Evolutionary conservation across 2,329 filamentous ascomycete genomes (phyloP), one percentile per base, ranked within the genome.

Genomic region (Thielaviopsis punctulata): DNA sequence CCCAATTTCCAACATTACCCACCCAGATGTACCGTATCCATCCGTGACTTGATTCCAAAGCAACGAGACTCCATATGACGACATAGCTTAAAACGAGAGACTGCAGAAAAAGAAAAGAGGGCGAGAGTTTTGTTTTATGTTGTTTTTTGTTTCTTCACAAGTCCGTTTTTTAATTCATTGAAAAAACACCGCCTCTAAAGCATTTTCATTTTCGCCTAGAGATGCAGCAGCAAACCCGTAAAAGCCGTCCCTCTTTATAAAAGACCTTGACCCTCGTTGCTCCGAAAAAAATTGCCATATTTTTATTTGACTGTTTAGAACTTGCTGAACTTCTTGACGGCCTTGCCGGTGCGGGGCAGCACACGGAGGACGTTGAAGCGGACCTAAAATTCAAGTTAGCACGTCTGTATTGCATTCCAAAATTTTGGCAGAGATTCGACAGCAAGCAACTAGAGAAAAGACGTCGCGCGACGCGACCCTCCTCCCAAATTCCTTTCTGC

Each of bases 301-400:
- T 55, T 56, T 55, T 55, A 53, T 55, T 55, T 53, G 48, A 55
- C 45, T 65, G 65, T 65, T 82, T 95, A 98, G 80, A 98, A 98
- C 81, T 98, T 98, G 79, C 72, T 78, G 82, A 98, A 98, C 72
- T 82, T 73, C 88, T 98, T 98, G 73, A 95, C 88, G 65, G 80
- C 75, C 84, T 95, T 95, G 75, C 89, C 87, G 66, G 87, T 95
- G 76, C 89, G 83, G 74, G 90, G 90, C 66, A 96, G 85, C 66
- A 98, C 92, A 68, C 92, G 89, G 69, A 98, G 86, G 69, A 95
- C 89, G 79, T 98, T 98, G 86, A 98, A 98, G 70, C 92, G 92
- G 69, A 95, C 85, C 88, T 94, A 56, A 50, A 51, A 56, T 23
- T 3, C 15, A 48, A 44, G 30, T 54, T 55, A 22, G 22, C 45